Percentiles rank a stretch among this genome's conserved stretches.
These are phyloP conservation scores for Tagetes patula DNA, from an alignment of 129 eudicot species.

Conservation along the genomic window DNA sequence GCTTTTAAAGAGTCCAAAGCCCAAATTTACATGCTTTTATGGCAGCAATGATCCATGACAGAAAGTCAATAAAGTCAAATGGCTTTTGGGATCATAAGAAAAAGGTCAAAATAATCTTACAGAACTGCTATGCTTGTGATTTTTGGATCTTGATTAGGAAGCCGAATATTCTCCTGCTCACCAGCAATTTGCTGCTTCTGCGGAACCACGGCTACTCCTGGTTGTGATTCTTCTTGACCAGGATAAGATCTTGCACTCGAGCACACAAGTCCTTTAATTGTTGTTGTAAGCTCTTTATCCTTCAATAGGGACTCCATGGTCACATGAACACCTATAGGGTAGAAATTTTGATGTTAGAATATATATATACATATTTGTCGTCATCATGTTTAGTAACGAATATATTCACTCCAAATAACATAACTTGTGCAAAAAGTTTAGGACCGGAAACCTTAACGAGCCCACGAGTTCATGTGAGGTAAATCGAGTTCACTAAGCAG, in stretches of 20 bases:
- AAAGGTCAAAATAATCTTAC: conserved; percentile 10
- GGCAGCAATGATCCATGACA: conserved; percentile 12
- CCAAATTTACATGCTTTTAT: conserved; percentile 24
- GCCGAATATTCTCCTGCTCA: conserved; percentile 38
- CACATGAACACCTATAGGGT: conserved; percentile 72
- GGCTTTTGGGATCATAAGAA: conserved; percentile 9
- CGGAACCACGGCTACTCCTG: conserved; percentile 17
- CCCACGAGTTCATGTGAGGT: not conserved
- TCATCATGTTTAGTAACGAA: not conserved
- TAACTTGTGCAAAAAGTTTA: not conserved
- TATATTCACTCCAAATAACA: not conserved
- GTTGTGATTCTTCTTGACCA: conserved; percentile 31
- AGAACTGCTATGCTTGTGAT: conserved; percentile 45
- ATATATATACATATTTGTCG: not conserved
- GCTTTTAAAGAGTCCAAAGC: conserved; percentile 13
- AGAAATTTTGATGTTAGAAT: not conserved
- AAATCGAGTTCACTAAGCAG: not conserved
- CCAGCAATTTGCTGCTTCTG: conserved; percentile 37
- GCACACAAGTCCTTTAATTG: conserved; percentile 68
- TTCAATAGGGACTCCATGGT: conserved; percentile 79
- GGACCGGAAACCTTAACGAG: too few relatives aligned
- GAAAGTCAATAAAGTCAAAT: conserved; percentile 24
- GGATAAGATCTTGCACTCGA: conserved; percentile 89
- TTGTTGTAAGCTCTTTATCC: conserved; percentile 58
- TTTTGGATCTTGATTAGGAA: conserved; percentile 39